A percentile compares a stretch with the other conserved stretches of the same genome.
phyloP scores from a whole-genome alignment of 345 rosid species.

The Sapria himalayana region DNA sequence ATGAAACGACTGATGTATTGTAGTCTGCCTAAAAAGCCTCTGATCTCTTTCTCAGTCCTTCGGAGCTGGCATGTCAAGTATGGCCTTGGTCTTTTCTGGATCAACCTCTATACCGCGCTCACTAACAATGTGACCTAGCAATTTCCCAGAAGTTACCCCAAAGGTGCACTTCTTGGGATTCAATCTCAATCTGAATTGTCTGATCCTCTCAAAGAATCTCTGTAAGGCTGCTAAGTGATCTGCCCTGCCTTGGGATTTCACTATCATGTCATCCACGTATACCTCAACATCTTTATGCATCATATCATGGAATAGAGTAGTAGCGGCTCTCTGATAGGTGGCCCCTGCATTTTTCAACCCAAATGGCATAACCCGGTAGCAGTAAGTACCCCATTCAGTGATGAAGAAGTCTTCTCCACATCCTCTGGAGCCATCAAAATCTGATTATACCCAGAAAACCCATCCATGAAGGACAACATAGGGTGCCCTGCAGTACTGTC shows the following conservation, averaged over 20 bases:
- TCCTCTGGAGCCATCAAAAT: background rate
- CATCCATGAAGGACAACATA: background rate
- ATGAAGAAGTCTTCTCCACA: background rate
- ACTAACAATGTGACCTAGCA: background rate
- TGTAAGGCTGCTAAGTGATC: background rate
- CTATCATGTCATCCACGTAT: slow-evolving; percentile 3
- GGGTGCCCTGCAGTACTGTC: background rate
- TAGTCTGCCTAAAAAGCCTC: background rate
- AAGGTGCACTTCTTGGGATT: background rate
- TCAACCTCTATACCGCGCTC: slow-evolving; percentile 1
- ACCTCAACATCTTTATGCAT: slow-evolving; percentile 2
- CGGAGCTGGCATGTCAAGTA: background rate
- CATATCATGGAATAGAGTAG: slow-evolving; percentile 2
- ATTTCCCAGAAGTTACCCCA: background rate
- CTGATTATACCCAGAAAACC: background rate
- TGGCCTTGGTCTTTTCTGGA: background rate
- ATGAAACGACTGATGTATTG: slow-evolving; percentile 4
- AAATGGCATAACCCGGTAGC: slow-evolving; percentile 2
- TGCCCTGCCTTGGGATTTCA: background rate
- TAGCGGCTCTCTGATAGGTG: background rate
- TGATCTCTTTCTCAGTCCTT: background rate
- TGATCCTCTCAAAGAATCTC: background rate
- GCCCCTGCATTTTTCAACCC: background rate
- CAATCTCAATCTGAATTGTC: background rate
- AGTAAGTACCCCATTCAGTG: background rate